Evolutionary conservation across 345 rosid genomes (phyloP).

Genomic region (Lepidium africanum): DNA sequence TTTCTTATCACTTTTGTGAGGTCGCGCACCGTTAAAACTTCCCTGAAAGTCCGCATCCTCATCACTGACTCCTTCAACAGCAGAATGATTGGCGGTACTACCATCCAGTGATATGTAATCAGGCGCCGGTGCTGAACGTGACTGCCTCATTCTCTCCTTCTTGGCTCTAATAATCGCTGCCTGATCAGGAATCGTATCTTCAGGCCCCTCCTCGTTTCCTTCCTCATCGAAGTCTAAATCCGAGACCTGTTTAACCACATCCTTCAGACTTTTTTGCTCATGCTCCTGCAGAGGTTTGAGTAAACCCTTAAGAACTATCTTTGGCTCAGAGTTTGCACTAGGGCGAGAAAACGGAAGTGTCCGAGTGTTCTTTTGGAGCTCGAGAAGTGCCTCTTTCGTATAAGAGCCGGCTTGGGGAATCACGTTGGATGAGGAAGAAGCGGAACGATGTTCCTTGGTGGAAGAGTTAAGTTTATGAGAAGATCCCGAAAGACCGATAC

Average conservation of each 20-base stretch:
- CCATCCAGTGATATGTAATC: slow-evolving; percentile 73
- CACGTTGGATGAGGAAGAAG: slow-evolving; percentile 26
- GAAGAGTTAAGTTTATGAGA: slow-evolving; percentile 52
- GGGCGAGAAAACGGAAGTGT: slow-evolving; percentile 52
- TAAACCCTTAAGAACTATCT: slow-evolving; percentile 50
- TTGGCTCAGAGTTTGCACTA: slow-evolving; percentile 40
- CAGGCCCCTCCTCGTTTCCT: slow-evolving; percentile 25
- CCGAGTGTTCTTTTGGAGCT: slow-evolving; percentile 78
- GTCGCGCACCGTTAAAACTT: slow-evolving; percentile 47
- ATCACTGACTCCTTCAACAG: slow-evolving; percentile 61
- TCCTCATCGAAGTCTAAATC: slow-evolving; percentile 33
- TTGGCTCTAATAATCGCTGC: slow-evolving; percentile 64
- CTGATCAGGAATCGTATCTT: slow-evolving; percentile 37
- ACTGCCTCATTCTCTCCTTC: slow-evolving; percentile 55
- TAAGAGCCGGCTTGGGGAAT: slow-evolving; percentile 80
- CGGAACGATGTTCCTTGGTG: slow-evolving; percentile 48
- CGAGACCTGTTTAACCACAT: slow-evolving; percentile 25
- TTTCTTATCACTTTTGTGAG: slow-evolving; percentile 28
- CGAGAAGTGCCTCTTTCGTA: slow-evolving; percentile 79
- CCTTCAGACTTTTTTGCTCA: slow-evolving; percentile 32
- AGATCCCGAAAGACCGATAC: slow-evolving; percentile 32
- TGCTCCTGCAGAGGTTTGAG: slow-evolving; percentile 30
- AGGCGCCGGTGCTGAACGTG: slow-evolving; percentile 48
- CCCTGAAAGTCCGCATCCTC: slow-evolving; percentile 68
- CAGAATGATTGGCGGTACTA: slow-evolving; percentile 35